Base-by-base conservation (phyloP, 495 filamentous ascomycete genomes). In the Cenococcum geophilum region DNA sequence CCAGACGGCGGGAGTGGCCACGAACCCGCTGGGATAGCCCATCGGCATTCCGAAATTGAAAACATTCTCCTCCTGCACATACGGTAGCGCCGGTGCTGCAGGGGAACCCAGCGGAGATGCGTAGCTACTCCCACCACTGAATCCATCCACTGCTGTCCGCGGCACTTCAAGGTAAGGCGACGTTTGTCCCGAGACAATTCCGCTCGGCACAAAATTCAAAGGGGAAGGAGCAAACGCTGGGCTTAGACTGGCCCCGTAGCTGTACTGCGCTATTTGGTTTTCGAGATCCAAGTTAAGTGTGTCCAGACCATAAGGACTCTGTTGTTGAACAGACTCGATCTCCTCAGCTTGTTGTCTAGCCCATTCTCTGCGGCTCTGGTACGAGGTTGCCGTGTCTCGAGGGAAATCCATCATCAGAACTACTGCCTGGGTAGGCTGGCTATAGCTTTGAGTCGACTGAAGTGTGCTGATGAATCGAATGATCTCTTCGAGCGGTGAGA, bases 191-290 rank as follows among this genome's bases (percentile, higher is more conserved):
- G 64, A 64, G 11, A 43, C 23, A 21, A 69, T 14, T 4, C 66
- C 65, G 2, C 63, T 22, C 2, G 72, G 68, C n/a, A 59, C 43
- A 18, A 66, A 61, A 43, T 23, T 59, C 11, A 73, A 68, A 23
- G 73, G 68, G 14, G 73, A 71, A 4, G 74, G 74, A 23, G 74
- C 71, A 61, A 76, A 76, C 10, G 74, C 74, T 16, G 74, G 74
- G 42, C 71, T 74, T 8, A 76, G 60, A 49, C 68, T 74, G 25
- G 66, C 69, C 14, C 67, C 43, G 62, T 67, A 72, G 50, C 55
- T 60, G 48, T 70, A 71, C 32, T 67, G 68, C 16, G 66, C 63
- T 14, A 68, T 57, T 21, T 71, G 61, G 37, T 63, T 66, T 21
- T 65, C 66, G 34, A 73, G 56, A 53, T 71, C 61, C n/a, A 75